Base-by-base conservation (phyloP, 2,329 filamentous ascomycete genomes). In the Trichoderma hamatum region DNA sequence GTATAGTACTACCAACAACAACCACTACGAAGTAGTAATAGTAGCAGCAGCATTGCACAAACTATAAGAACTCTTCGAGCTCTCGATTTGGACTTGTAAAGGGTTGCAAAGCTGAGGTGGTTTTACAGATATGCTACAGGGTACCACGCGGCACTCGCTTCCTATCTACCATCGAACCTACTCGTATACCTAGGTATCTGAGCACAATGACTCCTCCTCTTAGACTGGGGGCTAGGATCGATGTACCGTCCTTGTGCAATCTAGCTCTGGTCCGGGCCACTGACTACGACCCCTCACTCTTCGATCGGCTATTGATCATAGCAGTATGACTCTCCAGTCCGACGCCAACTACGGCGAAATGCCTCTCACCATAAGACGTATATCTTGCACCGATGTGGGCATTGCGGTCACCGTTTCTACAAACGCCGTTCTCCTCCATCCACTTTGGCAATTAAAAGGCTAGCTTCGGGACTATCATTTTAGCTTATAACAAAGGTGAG, bases 251-350 rank as follows among this genome's bases (percentile, higher is more conserved):
- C 24, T 19, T 55, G 43, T 9, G 32, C 58, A 30, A 39, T 28
- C 21, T 34, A 30, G n/a, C 32, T 36, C 52, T 51, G 52, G 39
- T 59, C 67, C 63, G 59, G 67, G 67, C 59, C 63, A 58, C 51
- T 28, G 10, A 24, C 67, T 21, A 32, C 26, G 36, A 67, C 67
- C 67, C 67, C 60, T 69, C 67, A 39, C n/a, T 59, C 26, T 24
- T 59, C 34, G 56, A 24, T 58, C 55, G 55, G 24, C 30, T 14
- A 30, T 34, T 21, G 30, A 30, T n/a, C 36, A 58, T n/a, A 62
- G 9, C 43, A 21, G 30, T 19, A 36, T 26, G 19, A 21, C 49
- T 64, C 61, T 54, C 4, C 21, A 54, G n/a, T 36, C 36, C n/a
- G 61, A 64, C 43, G 34, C 61, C 49, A 63, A 11, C 24, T 49